These are phyloP conservation scores for Pythium biforme DNA, from an alignment of 352 stramenopile genomes.

Conservation along the genomic window DNA sequence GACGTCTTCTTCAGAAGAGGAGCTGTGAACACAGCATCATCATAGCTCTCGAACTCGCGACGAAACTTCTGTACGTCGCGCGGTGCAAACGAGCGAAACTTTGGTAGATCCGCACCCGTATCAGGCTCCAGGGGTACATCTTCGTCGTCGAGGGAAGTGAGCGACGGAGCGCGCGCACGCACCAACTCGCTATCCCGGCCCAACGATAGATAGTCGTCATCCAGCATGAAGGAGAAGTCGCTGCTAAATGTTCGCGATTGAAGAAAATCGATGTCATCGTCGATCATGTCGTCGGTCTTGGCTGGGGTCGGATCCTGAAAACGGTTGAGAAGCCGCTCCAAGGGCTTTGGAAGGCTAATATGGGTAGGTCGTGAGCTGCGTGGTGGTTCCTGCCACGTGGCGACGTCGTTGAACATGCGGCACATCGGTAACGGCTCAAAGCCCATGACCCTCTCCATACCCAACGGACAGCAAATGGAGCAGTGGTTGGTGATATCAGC, in stretches of 20 bases:
- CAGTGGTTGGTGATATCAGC: conserved; percentile 67
- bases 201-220: conserved; percentile 54
- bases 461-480: conserved; percentile 54
- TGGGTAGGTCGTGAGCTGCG: conserved; percentile 17
- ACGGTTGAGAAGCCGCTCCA: conserved; percentile 54
- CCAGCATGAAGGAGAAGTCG: conserved; percentile 35
- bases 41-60: conserved; percentile 66
- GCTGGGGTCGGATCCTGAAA: conserved; percentile 29
- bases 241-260: conserved; percentile 34
- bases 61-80: conserved; percentile 41
- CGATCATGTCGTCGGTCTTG: conserved; percentile 18
- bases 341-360: conserved; percentile 51
- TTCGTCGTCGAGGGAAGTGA: conserved; percentile 42
- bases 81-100: conserved; percentile 49
- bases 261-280: conserved; percentile 37
- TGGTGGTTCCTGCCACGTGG: conserved; percentile 28
- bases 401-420: conserved; percentile 59
- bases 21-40: conserved; percentile 61
- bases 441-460: conserved; percentile 29
- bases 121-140: not conserved
- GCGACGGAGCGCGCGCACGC: conserved; percentile 53
- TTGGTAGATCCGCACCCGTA: conserved; percentile 39
- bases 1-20: conserved; percentile 3
- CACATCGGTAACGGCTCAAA: conserved; percentile 79
- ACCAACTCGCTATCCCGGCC: conserved; percentile 68